phyloP scores from a whole-genome alignment of 257 asterid species.

The Solanum piurae region DNA sequence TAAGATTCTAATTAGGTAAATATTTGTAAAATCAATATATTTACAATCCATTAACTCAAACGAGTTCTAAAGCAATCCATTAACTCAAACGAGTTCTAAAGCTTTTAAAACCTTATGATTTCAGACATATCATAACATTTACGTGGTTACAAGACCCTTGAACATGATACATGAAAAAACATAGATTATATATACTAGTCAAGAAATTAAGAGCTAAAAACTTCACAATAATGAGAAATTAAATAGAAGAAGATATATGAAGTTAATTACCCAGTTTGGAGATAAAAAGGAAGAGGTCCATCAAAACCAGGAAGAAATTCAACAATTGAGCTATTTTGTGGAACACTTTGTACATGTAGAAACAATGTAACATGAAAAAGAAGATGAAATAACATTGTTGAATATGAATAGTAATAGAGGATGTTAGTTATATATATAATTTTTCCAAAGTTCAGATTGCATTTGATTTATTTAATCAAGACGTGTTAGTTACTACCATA shows the following conservation, averaged over 20 bases:
- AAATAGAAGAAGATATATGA: not conserved
- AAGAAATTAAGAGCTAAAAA: not conserved
- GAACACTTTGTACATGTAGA: not conserved
- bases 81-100: no score
- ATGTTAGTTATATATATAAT: no score
- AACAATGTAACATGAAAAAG: not conserved
- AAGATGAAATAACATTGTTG: not conserved
- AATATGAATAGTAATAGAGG: not conserved
- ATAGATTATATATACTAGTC: no score
- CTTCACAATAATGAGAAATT: not conserved
- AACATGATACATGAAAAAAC: not conserved
- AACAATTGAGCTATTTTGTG: not conserved
- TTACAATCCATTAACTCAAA: no score
- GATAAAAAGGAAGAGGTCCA: constrained; percentile 3
- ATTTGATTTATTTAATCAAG: no score
- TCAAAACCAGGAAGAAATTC: constrained; percentile 3
- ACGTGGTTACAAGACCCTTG: not conserved
- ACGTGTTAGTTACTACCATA: no score
- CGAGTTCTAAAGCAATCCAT: no score
- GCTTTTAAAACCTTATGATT: not conserved
- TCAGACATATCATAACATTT: no score
- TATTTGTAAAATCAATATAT: no score
- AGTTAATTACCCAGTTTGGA: not conserved
- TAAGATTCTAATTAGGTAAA: no score
- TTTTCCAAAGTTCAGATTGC: no score